A percentile compares a stretch with the other conserved stretches of the same genome.
These are phyloP conservation scores for Solanum pennellii DNA, from an alignment of 257 asterid genomes.

Conservation along the genomic window DNA sequence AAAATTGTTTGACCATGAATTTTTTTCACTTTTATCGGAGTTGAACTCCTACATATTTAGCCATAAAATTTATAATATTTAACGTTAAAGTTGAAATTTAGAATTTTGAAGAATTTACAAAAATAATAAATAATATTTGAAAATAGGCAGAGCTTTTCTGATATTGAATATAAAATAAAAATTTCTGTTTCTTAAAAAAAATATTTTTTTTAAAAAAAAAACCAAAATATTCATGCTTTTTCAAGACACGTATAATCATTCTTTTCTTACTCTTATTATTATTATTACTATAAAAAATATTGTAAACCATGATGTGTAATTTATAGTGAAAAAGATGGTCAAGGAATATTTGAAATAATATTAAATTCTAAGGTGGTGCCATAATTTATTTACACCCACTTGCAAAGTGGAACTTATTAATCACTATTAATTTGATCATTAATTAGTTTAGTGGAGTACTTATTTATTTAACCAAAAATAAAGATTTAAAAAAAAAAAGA, in stretches of 20 bases:
- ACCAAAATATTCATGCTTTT: too few species aligned
- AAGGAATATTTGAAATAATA: slow-evolving; percentile 31
- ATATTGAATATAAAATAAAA: too few species aligned
- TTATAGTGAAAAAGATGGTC: background rate
- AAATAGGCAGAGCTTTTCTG: too few species aligned
- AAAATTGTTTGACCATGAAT: background rate
- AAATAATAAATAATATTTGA: too few species aligned
- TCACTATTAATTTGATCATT: background rate
- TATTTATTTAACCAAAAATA: background rate
- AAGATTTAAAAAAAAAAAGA: background rate
- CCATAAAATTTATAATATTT: background rate
- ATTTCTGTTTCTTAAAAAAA: too few species aligned
- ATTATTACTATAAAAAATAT: background rate
- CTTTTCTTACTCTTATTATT: background rate
- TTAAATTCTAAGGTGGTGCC: slow-evolving; percentile 5
- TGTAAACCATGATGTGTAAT: background rate
- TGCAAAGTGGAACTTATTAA: background rate
- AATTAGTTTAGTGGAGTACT: background rate
- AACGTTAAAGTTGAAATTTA: too few species aligned
- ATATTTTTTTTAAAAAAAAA: too few species aligned
- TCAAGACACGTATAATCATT: background rate
- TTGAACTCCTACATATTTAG: background rate
- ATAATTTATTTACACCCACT: background rate
- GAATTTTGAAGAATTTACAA: too few species aligned
- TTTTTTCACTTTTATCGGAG: background rate